Conservation (phyloP, 2,329 filamentous ascomycete species). For the Paraconiothyrium brasiliense region DNA sequence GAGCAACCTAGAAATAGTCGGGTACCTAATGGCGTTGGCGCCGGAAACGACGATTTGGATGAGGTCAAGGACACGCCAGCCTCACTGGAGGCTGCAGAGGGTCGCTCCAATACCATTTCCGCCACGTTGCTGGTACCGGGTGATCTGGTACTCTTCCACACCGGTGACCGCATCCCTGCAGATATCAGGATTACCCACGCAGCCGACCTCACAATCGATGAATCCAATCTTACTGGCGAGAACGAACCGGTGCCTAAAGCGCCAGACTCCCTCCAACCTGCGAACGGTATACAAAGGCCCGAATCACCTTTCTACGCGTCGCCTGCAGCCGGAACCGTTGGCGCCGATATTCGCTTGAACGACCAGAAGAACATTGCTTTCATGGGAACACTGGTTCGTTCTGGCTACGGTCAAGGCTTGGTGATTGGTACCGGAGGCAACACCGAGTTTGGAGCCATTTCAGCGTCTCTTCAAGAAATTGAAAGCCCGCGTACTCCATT, state of each 20-base stretch:
- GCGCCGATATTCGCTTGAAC: constrained; percentile 73
- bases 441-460: constrained; percentile 96
- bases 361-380: constrained; percentile 92
- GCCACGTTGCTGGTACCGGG: constrained; percentile 89
- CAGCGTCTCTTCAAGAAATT: constrained; percentile 90
- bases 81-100: constrained; percentile 72
- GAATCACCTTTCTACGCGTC: constrained; percentile 68
- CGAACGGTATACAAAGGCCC: constrained; percentile 54
- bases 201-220: constrained; percentile 90
- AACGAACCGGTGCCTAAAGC: constrained; percentile 90
- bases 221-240: constrained; percentile 95
- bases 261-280: constrained; percentile 65
- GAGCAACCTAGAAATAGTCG: constrained; percentile 34
- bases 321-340: constrained; percentile 66
- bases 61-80: constrained; percentile 62
- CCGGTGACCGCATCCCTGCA: constrained; percentile 94
- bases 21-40: constrained; percentile 32
- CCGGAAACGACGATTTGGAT: constrained; percentile 57
- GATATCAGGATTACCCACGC: constrained; percentile 94
- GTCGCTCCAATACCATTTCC: constrained; percentile 83
- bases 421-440: constrained; percentile 95
- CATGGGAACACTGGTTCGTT: constrained; percentile 96
- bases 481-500: constrained; percentile 94
- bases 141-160: constrained; percentile 92
- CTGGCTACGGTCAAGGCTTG: constrained; percentile 92